These are phyloP conservation scores for Chaetothyriales sp. DNA, from an alignment of 2,329 filamentous ascomycete genomes.

Conservation along the genomic window DNA sequence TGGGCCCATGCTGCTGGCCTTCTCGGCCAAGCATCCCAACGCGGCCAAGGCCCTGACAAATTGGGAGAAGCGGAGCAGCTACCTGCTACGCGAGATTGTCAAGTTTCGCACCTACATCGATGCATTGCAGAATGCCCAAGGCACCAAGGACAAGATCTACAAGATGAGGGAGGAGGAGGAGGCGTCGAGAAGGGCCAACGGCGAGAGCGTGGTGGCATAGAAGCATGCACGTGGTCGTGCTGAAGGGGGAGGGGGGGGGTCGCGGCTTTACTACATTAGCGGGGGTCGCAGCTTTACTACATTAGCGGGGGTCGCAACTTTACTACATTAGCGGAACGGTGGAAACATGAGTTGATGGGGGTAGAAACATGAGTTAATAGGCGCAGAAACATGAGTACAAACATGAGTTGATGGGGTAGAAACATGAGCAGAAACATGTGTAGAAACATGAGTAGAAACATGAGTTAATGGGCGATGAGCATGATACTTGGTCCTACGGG, in stretches of 20 bases:
- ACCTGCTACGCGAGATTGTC: slow-evolving; percentile 83
- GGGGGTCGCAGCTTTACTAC: no score
- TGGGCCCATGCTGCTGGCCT: slow-evolving; percentile 75
- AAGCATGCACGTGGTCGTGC: not conserved
- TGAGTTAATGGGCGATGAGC: not conserved
- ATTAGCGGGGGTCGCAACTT: no score
- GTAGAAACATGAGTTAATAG: not conserved
- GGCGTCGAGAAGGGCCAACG: slow-evolving; percentile 5
- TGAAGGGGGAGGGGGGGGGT: no score
- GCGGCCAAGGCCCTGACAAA: slow-evolving; percentile 77
- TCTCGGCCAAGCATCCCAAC: slow-evolving; percentile 72
- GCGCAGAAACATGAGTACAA: no score
- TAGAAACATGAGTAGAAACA: not conserved
- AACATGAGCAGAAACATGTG: not conserved
- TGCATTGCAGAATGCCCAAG: slow-evolving; percentile 57
- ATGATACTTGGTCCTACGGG: not conserved
- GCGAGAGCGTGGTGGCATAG: not conserved
- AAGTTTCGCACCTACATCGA: slow-evolving; percentile 96
- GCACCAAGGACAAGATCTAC: slow-evolving; percentile 58
- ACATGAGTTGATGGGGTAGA: not conserved
- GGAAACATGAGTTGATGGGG: not conserved
- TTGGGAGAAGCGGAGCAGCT: slow-evolving; percentile 92
- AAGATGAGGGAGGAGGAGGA: slow-evolving; percentile 17
- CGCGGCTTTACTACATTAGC: no score
- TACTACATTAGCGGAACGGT: not conserved